These are phyloP conservation scores for Linnemannia hyalina DNA, from an alignment of 192 early-diverging fungal species.

Conservation along the genomic window DNA sequence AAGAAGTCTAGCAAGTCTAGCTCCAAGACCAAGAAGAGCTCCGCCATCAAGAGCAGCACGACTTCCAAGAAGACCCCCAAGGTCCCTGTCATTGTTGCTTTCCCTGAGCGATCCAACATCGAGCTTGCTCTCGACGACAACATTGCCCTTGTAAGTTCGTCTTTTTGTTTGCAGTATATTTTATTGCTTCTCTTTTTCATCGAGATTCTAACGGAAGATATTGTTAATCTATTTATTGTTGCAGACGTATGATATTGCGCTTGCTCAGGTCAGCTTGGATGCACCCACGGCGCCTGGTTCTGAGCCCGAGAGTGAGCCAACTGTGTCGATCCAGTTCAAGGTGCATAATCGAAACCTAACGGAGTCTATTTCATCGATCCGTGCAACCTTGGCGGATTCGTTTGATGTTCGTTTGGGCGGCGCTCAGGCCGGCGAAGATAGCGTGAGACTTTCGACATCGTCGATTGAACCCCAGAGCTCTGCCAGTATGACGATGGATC, in stretches of 20 bases:
- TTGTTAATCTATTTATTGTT: not conserved
- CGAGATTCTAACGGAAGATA: not conserved
- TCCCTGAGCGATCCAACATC: constrained; percentile 38
- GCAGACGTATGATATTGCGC: constrained; percentile 52
- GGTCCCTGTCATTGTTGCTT: constrained; percentile 35
- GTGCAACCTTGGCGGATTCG: constrained; percentile 35
- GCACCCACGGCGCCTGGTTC: constrained; percentile 22
- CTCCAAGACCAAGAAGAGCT: constrained; percentile 1
- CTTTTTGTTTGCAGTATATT: not conserved
- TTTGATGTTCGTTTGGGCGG: constrained; percentile 51
- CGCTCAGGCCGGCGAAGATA: constrained; percentile 36
- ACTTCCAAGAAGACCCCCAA: constrained; percentile 33
- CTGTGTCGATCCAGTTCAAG: constrained; percentile 20
- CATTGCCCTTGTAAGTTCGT: constrained; percentile 37
- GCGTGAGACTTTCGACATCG: constrained; percentile 10
- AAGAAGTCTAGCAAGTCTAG: constrained; percentile 12
- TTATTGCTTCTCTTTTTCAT: not conserved
- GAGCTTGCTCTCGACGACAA: constrained; percentile 38
- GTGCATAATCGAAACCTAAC: constrained; percentile 40
- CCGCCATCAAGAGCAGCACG: constrained; percentile 20
- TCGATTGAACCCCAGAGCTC: constrained; percentile 47
- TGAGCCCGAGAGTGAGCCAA: constrained; percentile 32
- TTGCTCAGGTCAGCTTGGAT: constrained; percentile 24
- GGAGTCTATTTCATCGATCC: constrained; percentile 16
- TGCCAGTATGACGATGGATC: constrained; percentile 14